These are phyloP conservation scores for Tranzscheliella williamsii DNA, from an alignment of 1,284 basidiomycete genomes.

Conservation along the genomic window DNA sequence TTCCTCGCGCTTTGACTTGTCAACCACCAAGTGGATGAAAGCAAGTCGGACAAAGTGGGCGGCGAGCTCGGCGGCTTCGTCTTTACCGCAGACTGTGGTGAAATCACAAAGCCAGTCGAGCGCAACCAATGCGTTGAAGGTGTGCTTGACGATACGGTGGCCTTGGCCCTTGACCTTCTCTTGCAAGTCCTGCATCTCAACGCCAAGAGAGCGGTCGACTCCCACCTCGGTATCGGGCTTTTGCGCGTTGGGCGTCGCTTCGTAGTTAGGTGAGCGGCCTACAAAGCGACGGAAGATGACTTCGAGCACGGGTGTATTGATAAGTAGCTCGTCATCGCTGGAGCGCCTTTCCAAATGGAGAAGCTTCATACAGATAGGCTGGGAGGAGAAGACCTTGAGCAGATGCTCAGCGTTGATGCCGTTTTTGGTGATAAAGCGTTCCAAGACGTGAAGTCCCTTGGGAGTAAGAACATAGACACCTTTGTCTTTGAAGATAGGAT, in stretches of 20 bases:
- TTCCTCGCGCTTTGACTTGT: slow-evolving; percentile 61
- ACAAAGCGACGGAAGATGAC: slow-evolving; percentile 93
- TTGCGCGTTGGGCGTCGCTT: background rate
- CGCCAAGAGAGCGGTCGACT: slow-evolving; percentile 64
- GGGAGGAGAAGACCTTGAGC: slow-evolving; percentile 82
- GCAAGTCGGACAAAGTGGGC: slow-evolving; percentile 97
- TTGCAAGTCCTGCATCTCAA: slow-evolving; percentile 68
- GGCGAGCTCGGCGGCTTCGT: slow-evolving; percentile 95
- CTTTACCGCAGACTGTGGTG: slow-evolving; percentile 89
- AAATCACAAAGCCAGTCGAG: slow-evolving; percentile 98
- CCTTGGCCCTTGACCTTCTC: slow-evolving; percentile 69
- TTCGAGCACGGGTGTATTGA: slow-evolving; percentile 88
- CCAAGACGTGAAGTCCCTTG: slow-evolving; percentile 96
- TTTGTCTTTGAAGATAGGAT: slow-evolving; percentile 91
- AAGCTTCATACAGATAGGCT: slow-evolving; percentile 97
- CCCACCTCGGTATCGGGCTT: slow-evolving; percentile 4
- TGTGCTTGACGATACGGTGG: slow-evolving; percentile 77
- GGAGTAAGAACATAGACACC: slow-evolving; percentile 94
- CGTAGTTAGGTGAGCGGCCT: slow-evolving; percentile 66
- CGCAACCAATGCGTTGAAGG: slow-evolving; percentile 82
- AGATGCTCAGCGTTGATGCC: slow-evolving; percentile 91
- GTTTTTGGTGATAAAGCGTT: slow-evolving; percentile 98
- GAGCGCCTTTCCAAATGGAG: slow-evolving; percentile 91
- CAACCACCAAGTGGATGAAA: slow-evolving; percentile 75
- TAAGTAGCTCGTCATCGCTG: slow-evolving; percentile 94